Evolutionary conservation across 371 early-diverging fungal genomes (phyloP).

Genomic region (Lichtheimia corymbifera): DNA sequence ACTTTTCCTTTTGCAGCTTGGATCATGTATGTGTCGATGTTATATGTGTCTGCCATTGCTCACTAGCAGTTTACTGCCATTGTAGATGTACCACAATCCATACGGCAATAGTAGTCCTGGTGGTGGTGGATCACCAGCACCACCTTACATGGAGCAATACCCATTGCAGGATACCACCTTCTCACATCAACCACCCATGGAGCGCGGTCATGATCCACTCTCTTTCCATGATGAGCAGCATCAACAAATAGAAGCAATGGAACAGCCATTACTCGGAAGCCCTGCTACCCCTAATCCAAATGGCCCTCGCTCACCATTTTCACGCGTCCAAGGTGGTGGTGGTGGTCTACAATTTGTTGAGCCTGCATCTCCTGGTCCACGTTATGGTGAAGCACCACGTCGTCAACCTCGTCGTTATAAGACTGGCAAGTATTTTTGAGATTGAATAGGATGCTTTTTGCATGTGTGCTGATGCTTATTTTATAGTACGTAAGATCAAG

Average conservation of each 20-base stretch:
- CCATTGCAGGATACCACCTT: slow-evolving; percentile 24
- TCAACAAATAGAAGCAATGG: slow-evolving; percentile 9
- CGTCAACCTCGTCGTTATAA: slow-evolving; percentile 64
- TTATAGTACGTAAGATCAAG: slow-evolving; percentile 56
- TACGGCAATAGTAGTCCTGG: not conserved
- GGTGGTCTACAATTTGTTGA: slow-evolving; percentile 21
- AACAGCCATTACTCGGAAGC: slow-evolving; percentile 23
- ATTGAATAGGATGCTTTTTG: no score
- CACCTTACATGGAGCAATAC: slow-evolving; percentile 22
- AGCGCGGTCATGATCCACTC: slow-evolving; percentile 16
- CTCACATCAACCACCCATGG: slow-evolving; percentile 16
- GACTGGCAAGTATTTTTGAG: slow-evolving; percentile 44
- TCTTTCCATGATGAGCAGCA: slow-evolving; percentile 14
- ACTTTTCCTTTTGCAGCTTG: slow-evolving; percentile 25
- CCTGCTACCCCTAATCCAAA: slow-evolving; percentile 7
- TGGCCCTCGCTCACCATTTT: slow-evolving; percentile 14
- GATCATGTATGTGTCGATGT: slow-evolving; percentile 6
- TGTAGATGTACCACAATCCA: not conserved
- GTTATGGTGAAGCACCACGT: slow-evolving; percentile 55
- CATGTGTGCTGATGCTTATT: not conserved
- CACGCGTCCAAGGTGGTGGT: slow-evolving; percentile 16
- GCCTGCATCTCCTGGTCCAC: slow-evolving; percentile 25
- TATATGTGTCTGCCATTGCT: not conserved
- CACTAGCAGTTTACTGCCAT: not conserved
- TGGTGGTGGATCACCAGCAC: slow-evolving; percentile 14